A percentile compares a stretch with the other conserved stretches of the same genome.
These are phyloP conservation scores for Oxytropis ochrocephala DNA, from an alignment of 306 rosid genomes.

Conservation along the genomic window DNA sequence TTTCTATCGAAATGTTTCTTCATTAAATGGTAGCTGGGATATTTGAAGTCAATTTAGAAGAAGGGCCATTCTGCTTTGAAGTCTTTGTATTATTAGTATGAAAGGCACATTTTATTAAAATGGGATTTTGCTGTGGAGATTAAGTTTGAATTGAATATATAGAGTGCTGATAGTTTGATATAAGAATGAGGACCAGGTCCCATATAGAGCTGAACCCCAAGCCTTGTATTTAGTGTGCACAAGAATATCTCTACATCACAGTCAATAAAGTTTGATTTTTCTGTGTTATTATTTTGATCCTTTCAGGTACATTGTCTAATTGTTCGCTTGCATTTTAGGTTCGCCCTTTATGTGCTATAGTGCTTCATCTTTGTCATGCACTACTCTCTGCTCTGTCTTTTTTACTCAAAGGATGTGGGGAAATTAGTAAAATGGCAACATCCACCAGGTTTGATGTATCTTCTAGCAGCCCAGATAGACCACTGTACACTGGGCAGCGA, in stretches of 20 bases:
- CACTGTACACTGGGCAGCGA: conserved; percentile 69
- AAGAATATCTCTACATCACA: not conserved
- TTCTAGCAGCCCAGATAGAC: conserved; percentile 80
- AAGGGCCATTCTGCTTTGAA: not conserved
- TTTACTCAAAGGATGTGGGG: conserved; percentile 42
- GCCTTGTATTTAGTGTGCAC: not conserved
- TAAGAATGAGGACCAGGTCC: not conserved
- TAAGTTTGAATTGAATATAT: conserved; percentile 16
- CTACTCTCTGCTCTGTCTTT: conserved; percentile 42
- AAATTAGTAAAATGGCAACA: conserved; percentile 72
- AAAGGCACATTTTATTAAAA: not conserved
- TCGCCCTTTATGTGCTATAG: conserved; percentile 50
- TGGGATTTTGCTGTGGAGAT: not conserved
- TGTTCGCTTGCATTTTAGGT: conserved; percentile 28
- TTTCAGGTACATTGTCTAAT: conserved; percentile 46
- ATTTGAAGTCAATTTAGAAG: not conserved
- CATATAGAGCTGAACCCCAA: not conserved
- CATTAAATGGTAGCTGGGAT: not conserved
- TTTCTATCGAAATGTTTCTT: not conserved
- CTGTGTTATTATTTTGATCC: conserved; percentile 12
- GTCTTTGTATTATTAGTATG: not conserved
- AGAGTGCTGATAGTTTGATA: conserved; percentile 1
- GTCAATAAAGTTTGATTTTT: conserved; percentile 12
- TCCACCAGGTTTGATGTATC: conserved; percentile 78
- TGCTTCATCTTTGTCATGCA: conserved; percentile 51